A percentile compares a stretch with the other conserved stretches of the same genome.
These are phyloP conservation scores for Cercospora janseana DNA, from an alignment of 2,329 filamentous ascomycete genomes.

Conservation along the genomic window DNA sequence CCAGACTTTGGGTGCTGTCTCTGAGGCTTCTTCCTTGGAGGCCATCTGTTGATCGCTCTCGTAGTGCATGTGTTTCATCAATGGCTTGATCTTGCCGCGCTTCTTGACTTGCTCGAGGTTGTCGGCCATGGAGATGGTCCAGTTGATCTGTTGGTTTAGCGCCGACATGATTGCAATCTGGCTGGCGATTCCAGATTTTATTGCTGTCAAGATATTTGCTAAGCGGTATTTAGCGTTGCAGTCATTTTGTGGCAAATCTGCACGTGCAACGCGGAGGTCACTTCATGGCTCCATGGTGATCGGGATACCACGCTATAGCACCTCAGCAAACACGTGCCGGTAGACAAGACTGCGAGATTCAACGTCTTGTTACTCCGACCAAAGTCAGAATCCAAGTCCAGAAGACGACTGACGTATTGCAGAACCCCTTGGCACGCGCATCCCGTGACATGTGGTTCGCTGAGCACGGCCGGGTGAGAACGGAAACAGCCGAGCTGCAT, in stretches of 20 bases:
- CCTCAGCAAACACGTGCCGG: no score
- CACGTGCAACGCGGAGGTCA: neutral
- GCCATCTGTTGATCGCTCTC: constrained; percentile 10
- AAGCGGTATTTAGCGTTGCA: constrained; percentile 4
- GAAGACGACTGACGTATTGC: neutral
- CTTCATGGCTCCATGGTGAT: neutral
- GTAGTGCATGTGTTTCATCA: constrained; percentile 9
- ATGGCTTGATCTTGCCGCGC: constrained; percentile 17
- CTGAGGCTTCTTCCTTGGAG: constrained; percentile 2
- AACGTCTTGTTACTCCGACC: neutral
- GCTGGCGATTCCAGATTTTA: neutral
- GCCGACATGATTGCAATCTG: constrained; percentile 30
- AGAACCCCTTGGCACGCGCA: neutral
- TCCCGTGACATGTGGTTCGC: no score
- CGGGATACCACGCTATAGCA: no score
- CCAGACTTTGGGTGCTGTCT: constrained; percentile 21
- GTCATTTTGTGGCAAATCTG: constrained; percentile 2
- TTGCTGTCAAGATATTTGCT: constrained; percentile 1
- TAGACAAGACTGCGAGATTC: no score
- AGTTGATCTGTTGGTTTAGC: constrained; percentile 38
- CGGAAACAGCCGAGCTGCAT: constrained; percentile 2
- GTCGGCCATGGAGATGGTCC: constrained; percentile 39
- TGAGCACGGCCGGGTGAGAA: neutral
- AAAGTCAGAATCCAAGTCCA: neutral
- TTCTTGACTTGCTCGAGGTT: constrained; percentile 33